Evolutionary conservation across 139 green algal species (phyloP).

Genomic region (Edaphochlamys debaryana): DNA sequence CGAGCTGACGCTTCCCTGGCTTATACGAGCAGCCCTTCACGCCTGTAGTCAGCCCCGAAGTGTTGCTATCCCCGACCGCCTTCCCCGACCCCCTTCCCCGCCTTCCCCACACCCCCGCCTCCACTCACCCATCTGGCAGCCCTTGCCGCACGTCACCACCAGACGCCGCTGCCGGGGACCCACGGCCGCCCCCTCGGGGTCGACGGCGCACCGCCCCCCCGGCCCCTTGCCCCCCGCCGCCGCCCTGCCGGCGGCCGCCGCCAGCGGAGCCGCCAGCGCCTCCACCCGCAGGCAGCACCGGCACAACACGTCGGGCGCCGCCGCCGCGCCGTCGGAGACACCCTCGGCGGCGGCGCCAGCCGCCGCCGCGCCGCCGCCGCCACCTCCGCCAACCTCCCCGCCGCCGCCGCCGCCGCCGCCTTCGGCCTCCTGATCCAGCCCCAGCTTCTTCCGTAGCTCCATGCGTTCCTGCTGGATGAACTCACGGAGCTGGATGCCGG

Average conservation of each 20-base stretch:
- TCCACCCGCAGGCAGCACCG: conserved; percentile 14
- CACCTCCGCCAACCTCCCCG: not conserved
- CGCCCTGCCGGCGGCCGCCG: not conserved
- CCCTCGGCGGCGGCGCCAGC: not conserved
- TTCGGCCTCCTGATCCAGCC: not conserved
- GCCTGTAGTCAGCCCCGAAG: no score
- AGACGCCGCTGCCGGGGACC: conserved; percentile 30
- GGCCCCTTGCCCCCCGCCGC: not conserved
- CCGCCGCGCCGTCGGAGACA: not conserved
- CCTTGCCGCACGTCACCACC: not conserved
- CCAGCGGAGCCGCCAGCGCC: not conserved
- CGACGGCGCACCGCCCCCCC: not conserved
- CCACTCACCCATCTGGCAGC: not conserved
- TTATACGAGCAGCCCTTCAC: no score
- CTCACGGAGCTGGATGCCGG: conserved; percentile 12
- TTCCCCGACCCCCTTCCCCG: no score
- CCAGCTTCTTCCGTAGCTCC: conserved; percentile 30
- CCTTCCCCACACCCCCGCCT: no score
- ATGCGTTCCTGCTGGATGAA: conserved; percentile 34
- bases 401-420: not conserved
- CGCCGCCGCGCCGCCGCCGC: not conserved
- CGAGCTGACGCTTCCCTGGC: no score
- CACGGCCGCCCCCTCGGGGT: conserved; percentile 1
- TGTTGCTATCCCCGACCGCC: no score
- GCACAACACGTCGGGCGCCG: not conserved